phyloP scores from a whole-genome alignment of 768 basidiomycete species.

The Leccinum arenicola region DNA sequence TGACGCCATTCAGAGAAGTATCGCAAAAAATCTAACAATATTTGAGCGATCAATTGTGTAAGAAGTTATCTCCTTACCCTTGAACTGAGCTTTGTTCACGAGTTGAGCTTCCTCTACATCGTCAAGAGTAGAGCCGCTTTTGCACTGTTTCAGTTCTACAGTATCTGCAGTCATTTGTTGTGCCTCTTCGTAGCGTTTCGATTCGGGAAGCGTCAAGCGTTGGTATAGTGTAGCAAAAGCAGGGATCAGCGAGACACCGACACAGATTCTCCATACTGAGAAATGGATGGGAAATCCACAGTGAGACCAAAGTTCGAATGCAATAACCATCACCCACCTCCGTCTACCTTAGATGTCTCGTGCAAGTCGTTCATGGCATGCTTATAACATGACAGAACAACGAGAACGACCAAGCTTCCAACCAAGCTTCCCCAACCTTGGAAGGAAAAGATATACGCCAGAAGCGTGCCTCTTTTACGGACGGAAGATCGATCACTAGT shows the following conservation, averaged over 20 bases:
- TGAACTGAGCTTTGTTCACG: constrained; percentile 49
- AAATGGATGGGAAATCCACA: background rate
- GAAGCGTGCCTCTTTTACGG: constrained; percentile 65
- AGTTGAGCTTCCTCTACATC: constrained; percentile 17
- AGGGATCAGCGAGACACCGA: constrained; percentile 74
- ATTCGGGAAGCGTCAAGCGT: constrained; percentile 70
- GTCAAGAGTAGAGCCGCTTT: constrained; percentile 2
- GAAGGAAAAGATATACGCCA: constrained; percentile 75
- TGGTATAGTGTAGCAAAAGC: constrained; percentile 75
- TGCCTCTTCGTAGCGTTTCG: constrained; percentile 51
- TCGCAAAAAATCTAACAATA: constrained; percentile 47
- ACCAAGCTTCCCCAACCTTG: constrained; percentile 77
- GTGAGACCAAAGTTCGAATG: background rate
- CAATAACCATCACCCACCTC: constrained; percentile 41
- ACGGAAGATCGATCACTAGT: constrained; percentile 65
- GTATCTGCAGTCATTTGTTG: constrained; percentile 29
- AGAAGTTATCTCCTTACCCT: constrained; percentile 31
- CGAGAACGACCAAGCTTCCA: constrained; percentile 59
- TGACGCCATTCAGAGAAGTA: constrained; percentile 79
- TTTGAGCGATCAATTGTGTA: background rate
- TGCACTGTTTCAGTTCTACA: constrained; percentile 34
- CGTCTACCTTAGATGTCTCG: constrained; percentile 64
- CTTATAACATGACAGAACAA: constrained; percentile 64
- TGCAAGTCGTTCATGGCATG: constrained; percentile 56
- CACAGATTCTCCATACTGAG: constrained; percentile 69